These are phyloP conservation scores for Chrysochromulina tobinii DNA, from an alignment of 78 protist species.

Conservation along the genomic window DNA sequence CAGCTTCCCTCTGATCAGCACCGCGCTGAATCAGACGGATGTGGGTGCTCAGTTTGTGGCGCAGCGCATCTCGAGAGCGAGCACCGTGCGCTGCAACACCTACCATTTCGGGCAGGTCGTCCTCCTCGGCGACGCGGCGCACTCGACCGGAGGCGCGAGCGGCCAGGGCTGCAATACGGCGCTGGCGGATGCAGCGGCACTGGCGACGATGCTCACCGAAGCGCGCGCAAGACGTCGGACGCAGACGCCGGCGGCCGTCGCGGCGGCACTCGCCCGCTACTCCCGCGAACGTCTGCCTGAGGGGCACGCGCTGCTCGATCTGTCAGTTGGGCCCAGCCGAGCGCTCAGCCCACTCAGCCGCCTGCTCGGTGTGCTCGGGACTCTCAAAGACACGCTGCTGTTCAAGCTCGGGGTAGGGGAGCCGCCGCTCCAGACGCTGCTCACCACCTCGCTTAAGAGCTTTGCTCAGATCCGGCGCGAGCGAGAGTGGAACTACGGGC, in stretches of 20 bases:
- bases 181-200: neutral
- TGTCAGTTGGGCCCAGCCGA: neutral
- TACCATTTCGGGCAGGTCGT: neutral
- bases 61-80: neutral
- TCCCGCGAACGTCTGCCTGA: neutral
- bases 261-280: neutral
- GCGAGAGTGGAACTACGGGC: neutral
- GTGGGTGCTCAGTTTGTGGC: neutral
- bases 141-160: constrained; percentile 7
- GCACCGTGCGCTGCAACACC: neutral
- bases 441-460: neutral
- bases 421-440: neutral
- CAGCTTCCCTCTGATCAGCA: neutral
- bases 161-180: constrained; percentile 3
- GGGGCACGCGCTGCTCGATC: neutral
- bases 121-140: neutral
- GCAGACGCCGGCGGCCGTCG: neutral
- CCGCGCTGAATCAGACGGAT: neutral
- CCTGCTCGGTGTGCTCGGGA: neutral
- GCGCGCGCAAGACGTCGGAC: too few relatives aligned
- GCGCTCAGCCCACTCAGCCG: neutral
- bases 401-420: neutral
- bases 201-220: neutral
- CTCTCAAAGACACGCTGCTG: neutral
- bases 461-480: neutral